phyloP scores from a whole-genome alignment of 768 basidiomycete genomes.

The Leccinum incarnatum region DNA sequence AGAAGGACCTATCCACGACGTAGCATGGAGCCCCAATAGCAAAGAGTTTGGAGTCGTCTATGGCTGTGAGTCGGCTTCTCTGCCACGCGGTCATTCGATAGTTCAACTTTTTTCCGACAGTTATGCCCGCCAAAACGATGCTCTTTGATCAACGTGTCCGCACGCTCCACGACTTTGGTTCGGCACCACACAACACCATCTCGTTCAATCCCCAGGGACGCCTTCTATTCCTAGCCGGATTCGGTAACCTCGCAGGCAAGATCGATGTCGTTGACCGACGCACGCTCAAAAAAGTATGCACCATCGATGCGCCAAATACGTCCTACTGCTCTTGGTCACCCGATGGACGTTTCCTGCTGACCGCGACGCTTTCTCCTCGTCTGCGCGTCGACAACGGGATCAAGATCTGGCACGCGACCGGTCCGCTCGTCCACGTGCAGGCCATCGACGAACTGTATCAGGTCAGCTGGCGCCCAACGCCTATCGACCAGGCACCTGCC shows the following conservation, averaged over 20 bases:
- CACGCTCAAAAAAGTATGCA: conserved; percentile 71
- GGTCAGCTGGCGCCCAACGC: conserved; percentile 75
- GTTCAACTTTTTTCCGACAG: conserved; percentile 37
- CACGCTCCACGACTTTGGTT: conserved; percentile 85
- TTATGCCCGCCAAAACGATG: conserved; percentile 93
- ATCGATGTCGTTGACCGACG: conserved; percentile 91
- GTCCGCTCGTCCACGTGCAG: conserved; percentile 84
- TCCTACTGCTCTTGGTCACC: conserved; percentile 95
- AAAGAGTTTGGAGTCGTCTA: conserved; percentile 97
- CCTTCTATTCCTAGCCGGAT: conserved; percentile 86
- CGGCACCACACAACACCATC: conserved; percentile 87
- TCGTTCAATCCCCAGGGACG: conserved; percentile 94
- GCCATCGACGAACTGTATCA: conserved; percentile 88
- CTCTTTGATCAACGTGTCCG: conserved; percentile 62
- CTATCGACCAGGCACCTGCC: conserved; percentile 58
- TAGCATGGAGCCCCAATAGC: conserved; percentile 92
- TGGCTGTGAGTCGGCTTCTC: conserved; percentile 67
- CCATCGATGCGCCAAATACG: conserved; percentile 89
- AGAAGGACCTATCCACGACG: conserved; percentile 97
- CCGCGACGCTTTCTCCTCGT: conserved; percentile 93
- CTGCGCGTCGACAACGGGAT: conserved; percentile 96
- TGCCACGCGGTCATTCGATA: not conserved
- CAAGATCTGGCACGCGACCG: conserved; percentile 93
- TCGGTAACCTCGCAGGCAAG: conserved; percentile 95
- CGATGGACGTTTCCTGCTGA: conserved; percentile 88